phyloP scores from a whole-genome alignment of 768 basidiomycete species.

The Suillus spraguei region DNA sequence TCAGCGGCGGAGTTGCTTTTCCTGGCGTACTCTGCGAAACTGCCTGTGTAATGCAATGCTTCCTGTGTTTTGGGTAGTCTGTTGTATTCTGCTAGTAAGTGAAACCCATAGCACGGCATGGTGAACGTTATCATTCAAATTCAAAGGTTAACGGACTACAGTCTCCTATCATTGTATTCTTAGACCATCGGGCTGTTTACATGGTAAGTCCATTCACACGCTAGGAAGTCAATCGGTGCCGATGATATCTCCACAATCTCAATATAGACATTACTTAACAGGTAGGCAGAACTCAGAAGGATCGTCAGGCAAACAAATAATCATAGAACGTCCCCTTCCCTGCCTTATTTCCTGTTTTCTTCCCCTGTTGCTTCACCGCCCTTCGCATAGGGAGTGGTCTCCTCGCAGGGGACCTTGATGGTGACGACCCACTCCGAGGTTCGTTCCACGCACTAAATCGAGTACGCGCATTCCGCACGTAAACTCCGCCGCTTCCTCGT shows the following conservation, averaged over 20 bases:
- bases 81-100: background rate
- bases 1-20: background rate
- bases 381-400: slow-evolving; percentile 24
- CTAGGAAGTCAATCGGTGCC: background rate
- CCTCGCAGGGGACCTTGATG: slow-evolving; percentile 56
- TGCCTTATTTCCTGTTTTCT: slow-evolving; percentile 18
- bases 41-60: background rate
- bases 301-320: slow-evolving; percentile 44
- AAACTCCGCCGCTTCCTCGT: slow-evolving; percentile 17
- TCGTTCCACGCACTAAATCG: slow-evolving; percentile 33
- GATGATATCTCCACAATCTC: background rate
- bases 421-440: slow-evolving; percentile 51
- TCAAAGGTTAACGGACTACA: too few relatives aligned
- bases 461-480: slow-evolving; percentile 27
- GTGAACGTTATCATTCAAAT: too few relatives aligned
- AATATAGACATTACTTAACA: background rate
- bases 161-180: background rate
- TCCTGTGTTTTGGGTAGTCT: too few relatives aligned
- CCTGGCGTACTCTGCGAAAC: background rate
- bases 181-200: background rate
- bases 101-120: too few relatives aligned
- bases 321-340: slow-evolving; percentile 41
- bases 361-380: slow-evolving; percentile 18
- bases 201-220: background rate
- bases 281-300: background rate